Base-by-base conservation (phyloP, 2,329 filamentous ascomycete species). In the Lanzia echinophila region DNA sequence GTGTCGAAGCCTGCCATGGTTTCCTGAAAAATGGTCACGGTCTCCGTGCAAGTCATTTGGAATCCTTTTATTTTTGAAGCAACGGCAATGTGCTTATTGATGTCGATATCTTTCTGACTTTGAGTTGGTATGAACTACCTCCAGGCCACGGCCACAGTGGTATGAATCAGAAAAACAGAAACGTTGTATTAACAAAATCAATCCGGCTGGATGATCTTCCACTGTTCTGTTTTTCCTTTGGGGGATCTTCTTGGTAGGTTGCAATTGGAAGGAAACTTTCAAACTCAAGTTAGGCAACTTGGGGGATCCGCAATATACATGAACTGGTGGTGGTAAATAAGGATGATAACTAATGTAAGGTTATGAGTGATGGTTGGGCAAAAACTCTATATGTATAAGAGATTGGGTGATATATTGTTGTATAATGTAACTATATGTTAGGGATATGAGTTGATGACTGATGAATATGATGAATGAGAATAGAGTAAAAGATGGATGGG, bases 31-130 rank as follows among this genome's bases (percentile, higher is more conserved):
- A 62, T 57, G 58, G 56, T 62, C 43, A 62, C 59, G 57, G 64
- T 66, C 61, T 65, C 60, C 56, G 64, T 60, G 60, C 62, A 65
- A 63, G 56, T 67, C 65, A 67, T 68, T 62, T 57, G 60, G 49
- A 60, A 47, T 42, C 28, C 50, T 41, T 47, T 28, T 28, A 50
- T 56, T 58, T 53, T 52, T 53, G 49, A 51, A 54, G 44, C 47
- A 49, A 50, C 52, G 57, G 52, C 36, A 54, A 39, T 42, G 47
- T 53, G 54, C 56, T 44, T 45, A 31, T 38, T 31, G 52, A 32
- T 13, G 39, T 17, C 39, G 52, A 33, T 42, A 28, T 13, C 13
- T 28, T 28, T 28, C 8, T 28, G n/a, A 50, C 34, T 19, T 44
- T 19, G 50, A 47, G 55, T 43, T 45, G 54, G 41, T 34, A 47